Conservation (phyloP, 257 asterid species). For the Solanum ossicruentum region DNA sequence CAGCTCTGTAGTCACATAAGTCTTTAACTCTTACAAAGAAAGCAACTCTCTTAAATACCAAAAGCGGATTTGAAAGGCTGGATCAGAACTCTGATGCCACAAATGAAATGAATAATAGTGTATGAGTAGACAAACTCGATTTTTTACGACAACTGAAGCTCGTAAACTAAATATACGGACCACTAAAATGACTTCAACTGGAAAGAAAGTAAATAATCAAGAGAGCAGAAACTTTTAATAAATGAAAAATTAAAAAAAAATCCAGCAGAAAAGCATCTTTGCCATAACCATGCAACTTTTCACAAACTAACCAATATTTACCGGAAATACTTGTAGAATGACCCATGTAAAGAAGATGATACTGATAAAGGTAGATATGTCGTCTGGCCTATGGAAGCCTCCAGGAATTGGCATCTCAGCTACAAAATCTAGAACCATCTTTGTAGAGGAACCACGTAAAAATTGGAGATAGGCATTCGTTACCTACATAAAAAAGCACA, state of each 20-base stretch:
- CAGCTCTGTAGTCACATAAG: not conserved
- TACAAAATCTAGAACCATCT: constrained; percentile 17
- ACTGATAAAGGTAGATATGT: not conserved
- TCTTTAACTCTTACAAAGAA: not conserved
- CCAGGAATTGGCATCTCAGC: constrained; percentile 23
- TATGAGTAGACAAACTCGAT: not conserved
- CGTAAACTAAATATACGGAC: not conserved
- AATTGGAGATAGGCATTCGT: constrained; percentile 25
- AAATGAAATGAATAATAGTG: not conserved
- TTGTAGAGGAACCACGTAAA: constrained; percentile 15
- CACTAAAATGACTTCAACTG: not conserved
- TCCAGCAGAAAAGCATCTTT: not conserved
- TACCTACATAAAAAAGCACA: constrained; percentile 11
- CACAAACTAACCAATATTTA: constrained; percentile 4
- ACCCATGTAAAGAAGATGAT: constrained; percentile 15
- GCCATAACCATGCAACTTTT: not conserved
- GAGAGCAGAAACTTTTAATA: not conserved
- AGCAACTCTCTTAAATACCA: not conserved
- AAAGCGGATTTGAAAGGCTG: not conserved
- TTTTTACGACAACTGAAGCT: not conserved
- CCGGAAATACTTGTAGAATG: constrained; percentile 26
- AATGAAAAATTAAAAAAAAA: not conserved
- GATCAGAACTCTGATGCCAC: not conserved
- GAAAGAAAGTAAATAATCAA: not conserved
- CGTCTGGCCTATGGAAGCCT: not conserved